Percentiles rank a stretch among this genome's conserved stretches.
Conservation (phyloP, 1,139 yeast species). For the Meyerozyma smithsonii region DNA sequence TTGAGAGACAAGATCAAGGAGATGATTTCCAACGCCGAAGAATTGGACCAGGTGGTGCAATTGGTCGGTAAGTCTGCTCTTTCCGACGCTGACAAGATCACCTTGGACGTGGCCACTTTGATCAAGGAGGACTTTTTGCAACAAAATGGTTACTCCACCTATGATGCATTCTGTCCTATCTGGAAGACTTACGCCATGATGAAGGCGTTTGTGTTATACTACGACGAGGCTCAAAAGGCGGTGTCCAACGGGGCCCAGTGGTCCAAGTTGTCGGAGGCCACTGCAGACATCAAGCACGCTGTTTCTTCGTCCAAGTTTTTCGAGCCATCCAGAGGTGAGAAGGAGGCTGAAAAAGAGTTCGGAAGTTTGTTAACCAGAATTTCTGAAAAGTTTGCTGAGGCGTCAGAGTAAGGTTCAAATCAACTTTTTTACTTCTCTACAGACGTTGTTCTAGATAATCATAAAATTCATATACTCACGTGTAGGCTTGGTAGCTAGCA, state of each 20-base stretch:
- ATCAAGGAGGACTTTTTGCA: constrained; percentile 97
- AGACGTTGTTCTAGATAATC: constrained; percentile 1
- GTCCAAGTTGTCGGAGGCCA: constrained; percentile 85
- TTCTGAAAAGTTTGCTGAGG: constrained; percentile 91
- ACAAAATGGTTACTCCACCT: constrained; percentile 97
- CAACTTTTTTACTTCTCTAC: constrained; percentile 8
- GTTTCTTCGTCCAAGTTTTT: constrained; percentile 94
- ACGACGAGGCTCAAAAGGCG: constrained; percentile 97
- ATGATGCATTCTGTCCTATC: constrained; percentile 98
- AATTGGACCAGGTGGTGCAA: constrained; percentile 97
- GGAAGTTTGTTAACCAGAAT: constrained; percentile 69
- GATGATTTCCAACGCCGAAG: constrained; percentile 94
- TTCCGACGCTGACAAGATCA: constrained; percentile 93
- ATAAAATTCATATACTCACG: neutral
- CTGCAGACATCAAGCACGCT: constrained; percentile 85
- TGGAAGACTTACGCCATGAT: constrained; percentile 99
- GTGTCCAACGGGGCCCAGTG: constrained; percentile 91
- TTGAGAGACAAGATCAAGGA: constrained; percentile 91
- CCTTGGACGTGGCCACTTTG: constrained; percentile 85
- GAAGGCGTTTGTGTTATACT: constrained; percentile 86
- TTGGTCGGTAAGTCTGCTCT: constrained; percentile 97
- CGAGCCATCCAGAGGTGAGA: constrained; percentile 90
- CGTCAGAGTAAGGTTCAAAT: constrained; percentile 60
- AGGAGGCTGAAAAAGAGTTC: constrained; percentile 70
- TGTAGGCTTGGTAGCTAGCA: neutral